These are phyloP conservation scores for Thalia dealbata DNA, from an alignment of 176 grass and related monocot genomes.

Conservation along the genomic window DNA sequence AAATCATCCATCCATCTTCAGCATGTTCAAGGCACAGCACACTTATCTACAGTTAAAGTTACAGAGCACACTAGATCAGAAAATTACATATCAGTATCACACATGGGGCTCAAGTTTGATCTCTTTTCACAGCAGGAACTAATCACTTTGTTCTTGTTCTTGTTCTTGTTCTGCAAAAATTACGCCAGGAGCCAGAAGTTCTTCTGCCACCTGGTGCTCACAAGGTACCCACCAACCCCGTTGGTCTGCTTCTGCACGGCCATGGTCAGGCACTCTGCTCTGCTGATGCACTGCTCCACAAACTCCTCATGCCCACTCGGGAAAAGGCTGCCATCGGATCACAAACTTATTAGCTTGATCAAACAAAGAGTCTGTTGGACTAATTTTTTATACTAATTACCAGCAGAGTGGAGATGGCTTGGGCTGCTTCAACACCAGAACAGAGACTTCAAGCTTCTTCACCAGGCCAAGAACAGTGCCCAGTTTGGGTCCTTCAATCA, in stretches of 20 bases:
- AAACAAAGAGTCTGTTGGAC: no score
- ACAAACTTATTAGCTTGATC: no score
- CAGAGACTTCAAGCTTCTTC: conserved; percentile 21
- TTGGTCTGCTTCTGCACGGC: conserved; percentile 80
- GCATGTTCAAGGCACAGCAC: no score
- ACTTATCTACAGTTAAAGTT: no score
- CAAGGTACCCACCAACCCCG: conserved; percentile 68
- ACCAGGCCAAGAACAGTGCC: conserved; percentile 18
- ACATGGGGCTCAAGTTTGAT: neutral
- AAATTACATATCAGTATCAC: neutral
- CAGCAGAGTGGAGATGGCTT: conserved; percentile 29
- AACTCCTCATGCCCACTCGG: conserved; percentile 60
- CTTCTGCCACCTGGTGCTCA: conserved; percentile 96
- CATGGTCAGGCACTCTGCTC: conserved; percentile 75
- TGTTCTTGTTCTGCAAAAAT: no score
- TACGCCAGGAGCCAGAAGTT: conserved; percentile 84
- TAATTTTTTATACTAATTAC: conserved; percentile 16
- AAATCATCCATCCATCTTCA: no score
- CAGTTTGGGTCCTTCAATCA: conserved; percentile 16
- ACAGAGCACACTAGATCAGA: no score
- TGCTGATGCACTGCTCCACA: conserved; percentile 85
- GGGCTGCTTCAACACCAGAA: conserved; percentile 18
- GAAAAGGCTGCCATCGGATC: conserved; percentile 32
- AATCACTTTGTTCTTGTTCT: no score
- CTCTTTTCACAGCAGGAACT: neutral